phyloP scores from a whole-genome alignment of 352 stramenopile species.

The Pythium aquatile region DNA sequence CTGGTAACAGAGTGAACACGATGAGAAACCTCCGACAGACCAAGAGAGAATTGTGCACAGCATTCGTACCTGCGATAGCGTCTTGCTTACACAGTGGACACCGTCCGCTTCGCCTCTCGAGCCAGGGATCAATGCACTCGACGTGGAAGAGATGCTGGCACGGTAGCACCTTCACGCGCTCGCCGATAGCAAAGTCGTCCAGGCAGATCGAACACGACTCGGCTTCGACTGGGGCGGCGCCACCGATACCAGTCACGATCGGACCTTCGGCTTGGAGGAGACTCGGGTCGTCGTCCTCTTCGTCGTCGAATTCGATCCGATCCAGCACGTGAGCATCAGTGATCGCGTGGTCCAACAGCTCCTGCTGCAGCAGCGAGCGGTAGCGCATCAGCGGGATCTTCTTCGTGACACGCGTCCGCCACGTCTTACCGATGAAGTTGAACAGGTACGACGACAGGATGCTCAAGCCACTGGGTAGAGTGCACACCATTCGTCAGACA shows the following conservation, averaged over 20 bases:
- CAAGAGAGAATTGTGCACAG: not conserved
- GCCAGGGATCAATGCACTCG: conserved; percentile 85
- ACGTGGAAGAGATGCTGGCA: conserved; percentile 87
- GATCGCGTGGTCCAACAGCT: conserved; percentile 24
- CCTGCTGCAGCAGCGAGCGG: conserved; percentile 19
- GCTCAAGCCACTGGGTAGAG: conserved; percentile 43
- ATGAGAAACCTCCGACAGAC: not conserved
- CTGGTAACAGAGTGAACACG: not conserved
- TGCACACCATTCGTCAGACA: not conserved
- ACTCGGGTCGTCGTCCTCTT: not conserved
- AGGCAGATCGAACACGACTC: conserved; percentile 77
- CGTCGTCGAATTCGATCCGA: conserved; percentile 24
- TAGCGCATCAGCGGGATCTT: conserved; percentile 61
- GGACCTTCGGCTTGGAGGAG: not conserved
- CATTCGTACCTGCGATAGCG: conserved; percentile 57
- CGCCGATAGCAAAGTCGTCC: conserved; percentile 60
- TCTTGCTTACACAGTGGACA: conserved; percentile 87
- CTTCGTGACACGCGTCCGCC: conserved; percentile 38
- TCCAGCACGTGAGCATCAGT: conserved; percentile 23
- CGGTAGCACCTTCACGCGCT: conserved; percentile 73
- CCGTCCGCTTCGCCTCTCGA: conserved; percentile 67
- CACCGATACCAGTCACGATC: not conserved
- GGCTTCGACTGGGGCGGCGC: conserved; percentile 7
- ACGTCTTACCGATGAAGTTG: conserved; percentile 54
- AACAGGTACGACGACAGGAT: conserved; percentile 68